Conservation (phyloP, 768 basidiomycete genomes). For the Kwoniella mangroviensis region DNA sequence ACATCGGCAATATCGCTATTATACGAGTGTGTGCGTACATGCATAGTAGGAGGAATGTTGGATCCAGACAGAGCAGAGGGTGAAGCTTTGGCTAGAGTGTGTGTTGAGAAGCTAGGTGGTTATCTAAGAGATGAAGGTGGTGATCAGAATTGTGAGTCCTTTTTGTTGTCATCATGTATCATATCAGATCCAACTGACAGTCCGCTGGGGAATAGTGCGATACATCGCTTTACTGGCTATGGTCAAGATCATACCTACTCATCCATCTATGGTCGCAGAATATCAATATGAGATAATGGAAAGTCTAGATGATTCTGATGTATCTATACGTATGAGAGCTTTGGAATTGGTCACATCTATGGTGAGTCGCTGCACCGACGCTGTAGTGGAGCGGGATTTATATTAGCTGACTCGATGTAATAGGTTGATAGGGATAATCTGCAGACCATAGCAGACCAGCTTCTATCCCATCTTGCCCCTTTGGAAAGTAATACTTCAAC, state of each 20-base stretch:
- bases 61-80: constrained; percentile 67
- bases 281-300: constrained; percentile 89
- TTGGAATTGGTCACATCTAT: constrained; percentile 92
- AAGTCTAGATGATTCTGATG: constrained; percentile 88
- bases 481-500: constrained; percentile 61
- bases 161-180: not conserved
- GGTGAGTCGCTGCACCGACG: constrained; percentile 61
- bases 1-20: constrained; percentile 93
- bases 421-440: constrained; percentile 83
- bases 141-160: constrained; percentile 86
- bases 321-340: constrained; percentile 94
- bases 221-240: constrained; percentile 95
- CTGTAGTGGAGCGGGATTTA: not conserved
- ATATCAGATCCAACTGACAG: not conserved
- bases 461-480: constrained; percentile 81
- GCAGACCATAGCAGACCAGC: constrained; percentile 85
- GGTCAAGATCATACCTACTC: constrained; percentile 91
- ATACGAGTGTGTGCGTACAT: constrained; percentile 98
- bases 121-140: constrained; percentile 77
- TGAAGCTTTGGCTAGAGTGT: constrained; percentile 77
- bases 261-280: constrained; percentile 84
- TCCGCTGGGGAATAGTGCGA: constrained; percentile 68
- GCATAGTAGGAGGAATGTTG: constrained; percentile 96
- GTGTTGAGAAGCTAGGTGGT: constrained; percentile 88
- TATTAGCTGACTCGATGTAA: constrained; percentile 9